phyloP scores from a whole-genome alignment of 78 protist genomes.

The Speleostelium caveatum region DNA sequence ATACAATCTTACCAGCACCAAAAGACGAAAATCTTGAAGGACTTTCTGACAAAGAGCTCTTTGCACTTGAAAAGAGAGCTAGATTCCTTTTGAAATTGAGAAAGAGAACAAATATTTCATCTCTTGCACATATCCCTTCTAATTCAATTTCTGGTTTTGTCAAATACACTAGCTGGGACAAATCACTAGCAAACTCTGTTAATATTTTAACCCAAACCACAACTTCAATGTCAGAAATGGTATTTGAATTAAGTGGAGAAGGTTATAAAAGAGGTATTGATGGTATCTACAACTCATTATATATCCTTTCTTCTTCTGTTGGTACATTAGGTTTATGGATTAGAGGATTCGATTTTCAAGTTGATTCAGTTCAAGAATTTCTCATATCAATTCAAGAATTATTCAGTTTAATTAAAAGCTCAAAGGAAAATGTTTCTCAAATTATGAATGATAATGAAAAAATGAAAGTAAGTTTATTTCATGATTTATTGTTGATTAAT shows the following conservation, averaged over 20 bases:
- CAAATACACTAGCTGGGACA: background rate
- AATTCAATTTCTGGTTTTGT: slow-evolving; percentile 16
- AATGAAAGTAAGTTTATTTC: slow-evolving; percentile 4
- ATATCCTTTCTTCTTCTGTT: slow-evolving; percentile 2
- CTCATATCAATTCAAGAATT: slow-evolving; percentile 25
- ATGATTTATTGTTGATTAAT: background rate
- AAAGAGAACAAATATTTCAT: slow-evolving; percentile 28
- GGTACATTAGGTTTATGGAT: slow-evolving; percentile 24
- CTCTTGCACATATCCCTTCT: slow-evolving; percentile 13
- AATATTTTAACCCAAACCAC: background rate
- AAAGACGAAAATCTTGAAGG: background rate
- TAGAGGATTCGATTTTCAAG: slow-evolving; percentile 2
- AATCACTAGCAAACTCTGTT: background rate
- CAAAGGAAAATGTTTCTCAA: slow-evolving; percentile 1
- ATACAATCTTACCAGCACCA: slow-evolving; percentile 46
- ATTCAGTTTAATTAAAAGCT: slow-evolving; percentile 30
- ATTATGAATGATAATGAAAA: slow-evolving; percentile 5
- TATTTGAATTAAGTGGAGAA: background rate
- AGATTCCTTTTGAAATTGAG: slow-evolving; percentile 37
- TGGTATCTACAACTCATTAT: background rate
- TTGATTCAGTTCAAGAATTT: background rate
- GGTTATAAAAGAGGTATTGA: slow-evolving; percentile 5
- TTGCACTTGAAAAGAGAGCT: slow-evolving; percentile 54
- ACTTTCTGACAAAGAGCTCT: slow-evolving; percentile 7
- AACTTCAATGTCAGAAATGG: background rate